Conservation (phyloP, 768 basidiomycete genomes). For the Tylopilus subfusipes region DNA sequence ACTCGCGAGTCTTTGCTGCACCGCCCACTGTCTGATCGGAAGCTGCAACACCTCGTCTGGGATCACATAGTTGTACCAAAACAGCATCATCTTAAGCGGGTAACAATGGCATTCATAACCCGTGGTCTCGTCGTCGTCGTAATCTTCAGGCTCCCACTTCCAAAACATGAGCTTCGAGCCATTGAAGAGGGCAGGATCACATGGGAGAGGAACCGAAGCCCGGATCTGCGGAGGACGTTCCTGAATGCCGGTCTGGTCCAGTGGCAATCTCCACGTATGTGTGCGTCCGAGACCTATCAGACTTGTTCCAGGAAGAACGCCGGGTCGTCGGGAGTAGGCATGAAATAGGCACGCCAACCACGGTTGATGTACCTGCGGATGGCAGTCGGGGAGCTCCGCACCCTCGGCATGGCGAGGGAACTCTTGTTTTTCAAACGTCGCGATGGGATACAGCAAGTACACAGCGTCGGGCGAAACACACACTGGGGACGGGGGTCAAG, state of each 20-base stretch:
- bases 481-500: slow-evolving; percentile 22
- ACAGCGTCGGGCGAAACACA: slow-evolving; percentile 33
- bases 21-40: slow-evolving; percentile 6
- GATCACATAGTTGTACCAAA: neutral
- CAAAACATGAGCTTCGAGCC: neutral
- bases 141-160: neutral
- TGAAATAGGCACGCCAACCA: slow-evolving; percentile 29
- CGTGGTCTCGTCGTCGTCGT: too few relatives aligned
- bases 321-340: slow-evolving; percentile 1
- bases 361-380: slow-evolving; percentile 35
- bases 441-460: slow-evolving; percentile 40
- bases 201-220: neutral
- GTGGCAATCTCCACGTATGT: slow-evolving; percentile 3
- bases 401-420: slow-evolving; percentile 21
- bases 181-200: neutral
- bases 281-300: slow-evolving; percentile 32
- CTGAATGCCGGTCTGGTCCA: neutral
- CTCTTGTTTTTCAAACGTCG: slow-evolving; percentile 37
- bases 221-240: neutral
- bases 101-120: neutral
- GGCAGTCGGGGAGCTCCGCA: slow-evolving; percentile 1
- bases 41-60: slow-evolving; percentile 7
- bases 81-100: neutral
- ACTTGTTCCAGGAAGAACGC: slow-evolving; percentile 15
- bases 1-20: neutral